phyloP scores from a whole-genome alignment of 2,329 filamentous ascomycete genomes.

The Ilyonectria mors-panacis region DNA sequence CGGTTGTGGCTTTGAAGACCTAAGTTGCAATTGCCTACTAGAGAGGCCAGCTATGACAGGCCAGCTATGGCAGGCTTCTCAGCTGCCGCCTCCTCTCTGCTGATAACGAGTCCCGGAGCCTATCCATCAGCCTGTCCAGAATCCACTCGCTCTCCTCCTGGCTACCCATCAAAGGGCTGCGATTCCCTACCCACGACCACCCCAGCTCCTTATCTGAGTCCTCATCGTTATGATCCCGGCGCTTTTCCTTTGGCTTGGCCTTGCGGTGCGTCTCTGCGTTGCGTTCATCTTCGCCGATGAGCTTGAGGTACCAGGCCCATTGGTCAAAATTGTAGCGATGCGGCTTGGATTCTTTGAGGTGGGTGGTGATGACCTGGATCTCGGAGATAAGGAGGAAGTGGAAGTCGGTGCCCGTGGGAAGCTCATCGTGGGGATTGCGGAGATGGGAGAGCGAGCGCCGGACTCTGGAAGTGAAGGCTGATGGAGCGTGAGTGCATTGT shows the following conservation, averaged over 20 bases:
- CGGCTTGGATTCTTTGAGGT: slow-evolving; percentile 71
- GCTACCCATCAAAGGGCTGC: slow-evolving; percentile 78
- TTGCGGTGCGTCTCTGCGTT: slow-evolving; percentile 66
- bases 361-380: slow-evolving; percentile 74
- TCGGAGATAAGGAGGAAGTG: slow-evolving; percentile 79
- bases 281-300: slow-evolving; percentile 79
- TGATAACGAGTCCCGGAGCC: slow-evolving; percentile 61
- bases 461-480: too few relatives aligned
- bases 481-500: slow-evolving; percentile 29
- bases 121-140: slow-evolving; percentile 72
- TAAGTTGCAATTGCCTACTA: too few relatives aligned
- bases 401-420: slow-evolving; percentile 65
- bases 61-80: too few relatives aligned
- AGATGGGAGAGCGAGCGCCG: slow-evolving; percentile 50
- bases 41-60: too few relatives aligned
- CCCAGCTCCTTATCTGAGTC: slow-evolving; percentile 47
- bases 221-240: slow-evolving; percentile 19
- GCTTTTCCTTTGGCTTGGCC: slow-evolving; percentile 47
- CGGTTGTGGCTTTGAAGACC: too few relatives aligned
- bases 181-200: slow-evolving; percentile 82
- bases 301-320: slow-evolving; percentile 86
- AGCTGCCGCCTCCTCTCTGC: too few relatives aligned
- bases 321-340: slow-evolving; percentile 85
- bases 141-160: slow-evolving; percentile 82
- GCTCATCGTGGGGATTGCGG: slow-evolving; percentile 53